phyloP scores from a whole-genome alignment of 2,329 filamentous ascomycete species.

The Claviceps sorghi region DNA sequence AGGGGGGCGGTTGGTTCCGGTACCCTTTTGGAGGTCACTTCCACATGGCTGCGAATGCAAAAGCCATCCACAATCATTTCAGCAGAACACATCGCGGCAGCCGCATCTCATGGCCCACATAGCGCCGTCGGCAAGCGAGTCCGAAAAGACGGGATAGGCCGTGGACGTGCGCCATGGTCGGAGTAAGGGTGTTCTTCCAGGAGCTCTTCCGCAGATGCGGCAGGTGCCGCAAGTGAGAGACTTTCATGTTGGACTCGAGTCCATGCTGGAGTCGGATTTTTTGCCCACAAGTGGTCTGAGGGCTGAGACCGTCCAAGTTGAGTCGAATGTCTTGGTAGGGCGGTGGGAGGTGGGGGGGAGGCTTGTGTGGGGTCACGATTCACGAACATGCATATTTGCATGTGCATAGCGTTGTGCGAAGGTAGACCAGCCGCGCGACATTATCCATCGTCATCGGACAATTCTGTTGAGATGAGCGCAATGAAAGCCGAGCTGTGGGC shows the following conservation, averaged over 20 bases:
- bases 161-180: background rate
- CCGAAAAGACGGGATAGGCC: background rate
- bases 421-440: background rate
- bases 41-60: background rate
- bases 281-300: background rate
- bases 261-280: background rate
- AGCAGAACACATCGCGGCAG: background rate
- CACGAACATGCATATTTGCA: background rate
- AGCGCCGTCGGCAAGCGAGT: constrained; percentile 3
- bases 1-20: background rate
- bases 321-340: background rate
- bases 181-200: background rate
- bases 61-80: background rate
- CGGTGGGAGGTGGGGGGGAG: background rate
- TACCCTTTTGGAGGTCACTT: background rate
- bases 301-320: background rate
- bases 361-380: background rate
- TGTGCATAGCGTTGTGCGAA: background rate
- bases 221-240: too few relatives aligned
- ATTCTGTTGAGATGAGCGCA: background rate
- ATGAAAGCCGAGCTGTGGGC: background rate
- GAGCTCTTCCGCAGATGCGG: background rate
- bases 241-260: too few relatives aligned
- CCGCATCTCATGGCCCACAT: constrained; percentile 4
- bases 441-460: background rate